phyloP scores from a whole-genome alignment of 768 basidiomycete species.

The Amanita phalloides region DNA sequence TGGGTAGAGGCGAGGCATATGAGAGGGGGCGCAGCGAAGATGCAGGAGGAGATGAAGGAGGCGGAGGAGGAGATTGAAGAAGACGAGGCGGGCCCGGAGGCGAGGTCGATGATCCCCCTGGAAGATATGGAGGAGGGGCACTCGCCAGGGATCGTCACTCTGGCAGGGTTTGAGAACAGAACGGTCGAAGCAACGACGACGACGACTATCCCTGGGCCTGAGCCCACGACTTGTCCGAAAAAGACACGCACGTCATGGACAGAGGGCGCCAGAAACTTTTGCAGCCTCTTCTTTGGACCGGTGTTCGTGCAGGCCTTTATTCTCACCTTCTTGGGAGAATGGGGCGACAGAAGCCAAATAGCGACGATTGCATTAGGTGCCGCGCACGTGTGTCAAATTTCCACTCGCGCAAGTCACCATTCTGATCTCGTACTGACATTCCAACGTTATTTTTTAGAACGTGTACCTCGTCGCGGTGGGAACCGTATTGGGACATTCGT shows the following conservation, averaged over 20 bases:
- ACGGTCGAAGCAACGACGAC: not conserved
- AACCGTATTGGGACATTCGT: constrained; percentile 79
- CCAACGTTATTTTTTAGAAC: constrained; percentile 32
- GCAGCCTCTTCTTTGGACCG: constrained; percentile 74
- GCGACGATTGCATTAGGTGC: constrained; percentile 94
- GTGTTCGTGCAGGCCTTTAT: constrained; percentile 94
- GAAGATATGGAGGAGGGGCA: constrained; percentile 68
- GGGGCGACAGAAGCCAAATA: constrained; percentile 97
- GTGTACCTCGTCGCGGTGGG: constrained; percentile 86
- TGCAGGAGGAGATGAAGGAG: constrained; percentile 91
- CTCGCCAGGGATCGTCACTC: not conserved
- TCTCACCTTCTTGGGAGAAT: constrained; percentile 96
- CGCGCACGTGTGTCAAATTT: constrained; percentile 58
- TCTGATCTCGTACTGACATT: not conserved
- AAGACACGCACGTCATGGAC: constrained; percentile 9
- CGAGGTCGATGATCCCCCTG: constrained; percentile 42
- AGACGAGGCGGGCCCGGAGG: constrained; percentile 42
- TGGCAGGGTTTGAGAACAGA: constrained; percentile 11
- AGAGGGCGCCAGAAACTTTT: constrained; percentile 76
- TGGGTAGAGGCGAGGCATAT: constrained; percentile 75
- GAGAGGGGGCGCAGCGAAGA: constrained; percentile 68
- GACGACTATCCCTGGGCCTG: constrained; percentile 3
- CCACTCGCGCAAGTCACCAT: not conserved
- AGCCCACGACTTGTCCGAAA: constrained; percentile 9
- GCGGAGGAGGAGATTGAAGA: constrained; percentile 92